Evolutionary conservation across 2,329 filamentous ascomycete genomes (phyloP).

Genomic region (Paraconiothyrium sp.): DNA sequence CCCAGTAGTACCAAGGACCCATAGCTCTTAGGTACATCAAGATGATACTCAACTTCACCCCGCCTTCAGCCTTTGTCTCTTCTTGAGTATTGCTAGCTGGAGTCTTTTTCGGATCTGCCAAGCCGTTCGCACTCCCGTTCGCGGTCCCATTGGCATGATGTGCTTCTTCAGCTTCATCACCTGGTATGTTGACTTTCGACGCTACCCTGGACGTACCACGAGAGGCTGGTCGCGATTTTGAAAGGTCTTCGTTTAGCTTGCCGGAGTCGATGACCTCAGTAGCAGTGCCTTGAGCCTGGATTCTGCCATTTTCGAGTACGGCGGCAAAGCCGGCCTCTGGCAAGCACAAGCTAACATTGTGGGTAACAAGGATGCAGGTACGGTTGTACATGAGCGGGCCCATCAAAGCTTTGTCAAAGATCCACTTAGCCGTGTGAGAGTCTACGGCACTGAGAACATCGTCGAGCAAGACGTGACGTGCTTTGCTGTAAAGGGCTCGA

Average conservation of each 20-base stretch:
- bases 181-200: constrained; percentile 78
- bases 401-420: constrained; percentile 91
- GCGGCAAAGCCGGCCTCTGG: constrained; percentile 84
- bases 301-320: constrained; percentile 84
- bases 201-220: constrained; percentile 75
- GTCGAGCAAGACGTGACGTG: constrained; percentile 87
- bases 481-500: constrained; percentile 96
- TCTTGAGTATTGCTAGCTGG: constrained; percentile 60
- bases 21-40: constrained; percentile 86
- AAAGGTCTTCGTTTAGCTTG: constrained; percentile 84
- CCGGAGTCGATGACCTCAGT: constrained; percentile 85
- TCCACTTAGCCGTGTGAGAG: constrained; percentile 97
- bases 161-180: constrained; percentile 57
- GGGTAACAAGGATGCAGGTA: constrained; percentile 94
- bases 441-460: constrained; percentile 97
- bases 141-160: constrained; percentile 60
- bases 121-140: constrained; percentile 58
- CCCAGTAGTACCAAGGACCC: constrained; percentile 98
- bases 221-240: constrained; percentile 77
- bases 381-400: constrained; percentile 88
- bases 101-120: constrained; percentile 52
- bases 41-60: constrained; percentile 88
- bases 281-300: constrained; percentile 79
- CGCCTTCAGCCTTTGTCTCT: constrained; percentile 84
- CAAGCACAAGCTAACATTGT: constrained; percentile 90